These are phyloP conservation scores for Aureobasidium vineae DNA, from an alignment of 2,329 filamentous ascomycete species.

Conservation along the genomic window DNA sequence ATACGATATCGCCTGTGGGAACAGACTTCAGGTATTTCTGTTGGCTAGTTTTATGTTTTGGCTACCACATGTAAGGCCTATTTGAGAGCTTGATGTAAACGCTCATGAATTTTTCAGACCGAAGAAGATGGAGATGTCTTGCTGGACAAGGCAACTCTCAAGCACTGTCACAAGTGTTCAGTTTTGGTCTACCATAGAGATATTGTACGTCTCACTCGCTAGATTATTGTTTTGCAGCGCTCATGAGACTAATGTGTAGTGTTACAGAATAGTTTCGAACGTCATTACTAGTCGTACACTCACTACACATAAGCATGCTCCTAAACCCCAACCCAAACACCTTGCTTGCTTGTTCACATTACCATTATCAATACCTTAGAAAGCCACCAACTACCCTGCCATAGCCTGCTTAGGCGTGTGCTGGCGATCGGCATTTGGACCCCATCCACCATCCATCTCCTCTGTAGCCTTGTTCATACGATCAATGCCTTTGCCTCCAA, in stretches of 20 bases:
- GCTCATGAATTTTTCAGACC: too few relatives aligned
- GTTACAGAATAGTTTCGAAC: neutral
- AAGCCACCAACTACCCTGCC: neutral
- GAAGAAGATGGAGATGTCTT: too few relatives aligned
- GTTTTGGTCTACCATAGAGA: too few relatives aligned
- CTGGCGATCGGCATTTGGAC: slow-evolving; percentile 12
- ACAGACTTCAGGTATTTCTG: neutral
- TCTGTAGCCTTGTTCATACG: slow-evolving; percentile 7
- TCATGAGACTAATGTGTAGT: neutral
- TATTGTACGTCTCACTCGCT: too few relatives aligned
- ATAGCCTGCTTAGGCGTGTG: slow-evolving; percentile 10
- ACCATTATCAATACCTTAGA: neutral
- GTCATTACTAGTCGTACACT: neutral
- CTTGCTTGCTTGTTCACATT: neutral
- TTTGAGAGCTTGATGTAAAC: too few relatives aligned
- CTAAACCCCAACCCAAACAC: neutral
- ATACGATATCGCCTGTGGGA: too few relatives aligned
- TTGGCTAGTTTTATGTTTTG: neutral
- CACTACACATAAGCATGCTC: neutral
- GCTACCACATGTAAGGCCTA: too few relatives aligned
- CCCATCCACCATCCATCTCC: neutral
- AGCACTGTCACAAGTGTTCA: too few relatives aligned
- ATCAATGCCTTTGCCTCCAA: neutral
- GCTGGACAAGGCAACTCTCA: too few relatives aligned
- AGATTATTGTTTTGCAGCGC: too few relatives aligned